These are phyloP conservation scores for Syzygium grande DNA, from an alignment of 345 rosid genomes.

Conservation along the genomic window DNA sequence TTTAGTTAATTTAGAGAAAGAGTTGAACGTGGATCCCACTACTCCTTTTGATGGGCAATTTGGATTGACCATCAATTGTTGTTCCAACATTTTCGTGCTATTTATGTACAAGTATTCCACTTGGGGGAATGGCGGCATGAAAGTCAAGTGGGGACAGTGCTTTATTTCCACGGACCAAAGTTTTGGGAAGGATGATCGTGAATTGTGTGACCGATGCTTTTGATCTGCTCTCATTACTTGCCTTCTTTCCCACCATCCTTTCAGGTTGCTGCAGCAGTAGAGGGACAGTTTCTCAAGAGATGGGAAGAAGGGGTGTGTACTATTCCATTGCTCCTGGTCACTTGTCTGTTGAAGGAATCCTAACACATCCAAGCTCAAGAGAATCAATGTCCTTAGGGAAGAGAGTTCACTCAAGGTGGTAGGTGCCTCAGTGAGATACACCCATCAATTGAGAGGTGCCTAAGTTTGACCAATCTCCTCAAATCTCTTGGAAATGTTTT, in stretches of 20 bases:
- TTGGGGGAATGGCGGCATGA: not conserved
- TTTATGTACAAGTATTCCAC: not conserved
- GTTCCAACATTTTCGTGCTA: not conserved
- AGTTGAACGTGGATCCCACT: not conserved
- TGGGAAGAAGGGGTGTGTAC: too few relatives aligned
- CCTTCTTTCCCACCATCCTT: not conserved
- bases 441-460: rapidly evolving
- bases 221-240: not conserved
- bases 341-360: not conserved
- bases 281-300: too few relatives aligned
- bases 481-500: not conserved
- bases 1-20: not conserved
- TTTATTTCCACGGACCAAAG: rapidly evolving
- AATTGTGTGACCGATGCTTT: not conserved
- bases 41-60: not conserved
- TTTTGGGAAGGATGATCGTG: not conserved
- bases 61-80: not conserved
- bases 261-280: too few relatives aligned
- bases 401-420: too few relatives aligned
- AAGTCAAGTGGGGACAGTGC: rapidly evolving
- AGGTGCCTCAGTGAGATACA: rapidly evolving
- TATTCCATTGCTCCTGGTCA: too few relatives aligned
- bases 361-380: not conserved
- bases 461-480: not conserved
- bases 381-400: too few relatives aligned